Conservation (phyloP, 768 basidiomycete species). For the Mycena leptocephala region DNA sequence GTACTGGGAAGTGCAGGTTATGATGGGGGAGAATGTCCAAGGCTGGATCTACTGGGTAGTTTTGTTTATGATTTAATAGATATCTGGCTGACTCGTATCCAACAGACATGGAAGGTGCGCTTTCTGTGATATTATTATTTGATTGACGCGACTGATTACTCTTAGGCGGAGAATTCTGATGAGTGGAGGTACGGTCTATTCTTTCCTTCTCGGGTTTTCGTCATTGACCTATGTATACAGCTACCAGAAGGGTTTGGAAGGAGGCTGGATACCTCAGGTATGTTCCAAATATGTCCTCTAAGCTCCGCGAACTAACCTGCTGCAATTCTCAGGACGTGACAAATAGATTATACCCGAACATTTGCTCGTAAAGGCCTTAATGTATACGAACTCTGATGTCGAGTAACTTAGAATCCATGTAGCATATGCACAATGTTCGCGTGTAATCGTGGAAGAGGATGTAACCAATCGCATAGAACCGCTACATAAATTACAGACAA, state of each 20-base stretch:
- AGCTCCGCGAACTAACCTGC: neutral
- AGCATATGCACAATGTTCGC: conserved; percentile 19
- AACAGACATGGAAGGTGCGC: conserved; percentile 81
- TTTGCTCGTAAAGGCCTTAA: conserved; percentile 61
- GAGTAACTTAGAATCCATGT: conserved; percentile 20
- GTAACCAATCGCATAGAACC: neutral
- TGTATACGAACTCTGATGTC: neutral
- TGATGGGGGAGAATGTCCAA: conserved; percentile 78
- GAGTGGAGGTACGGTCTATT: conserved; percentile 31
- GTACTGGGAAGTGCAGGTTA: conserved; percentile 88
- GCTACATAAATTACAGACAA: neutral
- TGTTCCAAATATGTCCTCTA: neutral
- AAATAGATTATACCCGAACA: conserved; percentile 74
- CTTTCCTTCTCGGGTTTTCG: neutral
- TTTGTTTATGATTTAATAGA: neutral
- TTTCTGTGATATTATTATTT: neutral
- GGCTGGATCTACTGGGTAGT: conserved; percentile 81
- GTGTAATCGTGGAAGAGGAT: neutral
- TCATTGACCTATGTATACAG: conserved; percentile 76
- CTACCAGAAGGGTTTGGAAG: conserved; percentile 80
- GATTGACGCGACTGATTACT: neutral
- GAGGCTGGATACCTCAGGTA: conserved; percentile 80
- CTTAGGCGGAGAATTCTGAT: conserved; percentile 23
- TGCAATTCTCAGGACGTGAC: conserved; percentile 64
- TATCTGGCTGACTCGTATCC: conserved; percentile 47